Conservation (phyloP, 2,329 filamentous ascomycete genomes). For the Hypocreales sp. region DNA sequence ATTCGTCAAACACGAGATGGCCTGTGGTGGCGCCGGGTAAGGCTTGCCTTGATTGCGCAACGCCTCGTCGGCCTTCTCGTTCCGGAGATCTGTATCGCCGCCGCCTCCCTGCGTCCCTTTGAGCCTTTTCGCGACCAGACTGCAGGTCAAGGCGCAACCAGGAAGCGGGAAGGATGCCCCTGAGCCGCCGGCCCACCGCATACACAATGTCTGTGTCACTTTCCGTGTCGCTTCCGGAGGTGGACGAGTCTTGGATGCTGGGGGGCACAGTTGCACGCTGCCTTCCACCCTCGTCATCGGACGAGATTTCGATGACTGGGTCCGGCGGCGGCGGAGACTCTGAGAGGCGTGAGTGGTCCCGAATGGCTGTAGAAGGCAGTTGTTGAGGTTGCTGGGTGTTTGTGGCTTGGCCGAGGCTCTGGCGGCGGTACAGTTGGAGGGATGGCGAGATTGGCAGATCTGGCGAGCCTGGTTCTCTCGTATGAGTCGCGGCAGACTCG, state of each 20-base stretch:
- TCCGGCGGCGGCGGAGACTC: background rate
- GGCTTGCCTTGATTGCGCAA: slow-evolving; percentile 28
- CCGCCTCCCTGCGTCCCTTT: slow-evolving; percentile 12
- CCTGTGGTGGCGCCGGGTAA: slow-evolving; percentile 12
- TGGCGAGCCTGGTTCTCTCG: background rate
- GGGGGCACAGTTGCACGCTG: slow-evolving; percentile 1
- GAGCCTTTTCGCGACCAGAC: slow-evolving; percentile 14
- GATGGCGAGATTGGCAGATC: background rate
- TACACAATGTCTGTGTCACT: slow-evolving; percentile 26
- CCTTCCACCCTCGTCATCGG: slow-evolving; percentile 8
- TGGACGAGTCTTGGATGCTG: slow-evolving; percentile 4
- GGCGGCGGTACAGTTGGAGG: too few species aligned
- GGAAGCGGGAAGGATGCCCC: slow-evolving; percentile 50
- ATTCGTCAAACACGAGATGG: slow-evolving; percentile 29
- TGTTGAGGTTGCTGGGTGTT: too few species aligned
- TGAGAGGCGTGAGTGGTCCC: too few species aligned
- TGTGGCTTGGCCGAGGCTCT: too few species aligned
- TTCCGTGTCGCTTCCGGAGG: slow-evolving; percentile 15
- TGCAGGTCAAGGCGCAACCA: slow-evolving; percentile 46
- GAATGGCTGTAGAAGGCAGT: too few species aligned
- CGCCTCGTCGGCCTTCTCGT: slow-evolving; percentile 26
- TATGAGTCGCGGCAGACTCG: slow-evolving; percentile 5
- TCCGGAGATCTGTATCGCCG: slow-evolving; percentile 19
- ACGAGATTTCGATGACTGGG: slow-evolving; percentile 7
- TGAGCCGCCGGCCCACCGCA: slow-evolving; percentile 29